Base-by-base conservation (phyloP, 2,329 filamentous ascomycete genomes). In the Tolypocladium sp. region DNA sequence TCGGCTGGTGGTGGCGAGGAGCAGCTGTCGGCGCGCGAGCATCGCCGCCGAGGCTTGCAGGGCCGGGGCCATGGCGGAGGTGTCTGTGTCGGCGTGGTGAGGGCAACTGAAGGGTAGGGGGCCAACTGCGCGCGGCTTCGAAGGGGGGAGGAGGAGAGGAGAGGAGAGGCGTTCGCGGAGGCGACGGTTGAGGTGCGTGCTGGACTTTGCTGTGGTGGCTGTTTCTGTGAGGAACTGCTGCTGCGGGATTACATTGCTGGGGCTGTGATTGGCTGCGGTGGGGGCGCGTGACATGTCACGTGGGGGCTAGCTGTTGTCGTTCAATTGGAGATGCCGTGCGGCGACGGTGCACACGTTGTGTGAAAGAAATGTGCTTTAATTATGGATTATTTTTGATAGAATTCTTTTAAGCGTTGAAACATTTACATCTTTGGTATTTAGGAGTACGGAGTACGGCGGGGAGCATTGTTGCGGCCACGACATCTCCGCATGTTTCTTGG, bases 171-270 rank as follows among this genome's bases (percentile, higher is more conserved):
- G 49, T 5, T 55, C 25, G 49, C 30, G 51, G 27, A 27, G 46
- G n/a, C n/a, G 57, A 56, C 25, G 40, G 9, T 46, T n/a, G 53
- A 55, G 35, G 35, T 55, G 27, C 40, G 35, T 55, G 9, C 20
- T 44, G 27, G 55, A 30, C 30, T 44, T 53, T 53, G 53, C 25
- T 55, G 33, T 49, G 57, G 41, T 56, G 58, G 42, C 44, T 51
- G 37, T 60, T 57, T 40, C 27, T n/a, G 44, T 27, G 42, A 54
- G 53, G 46, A 42, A 33, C 65, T 67, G 64, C 59, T 64, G 61
- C 66, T 63, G 69, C 70, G 67, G 68, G 74, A 76, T 76, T 75
- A 76, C 74, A 76, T 70, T 71, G 66, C 65, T 68, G 30, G 68
- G 63, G 61, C 57, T 55, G 52, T 76, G 71, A 76, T 76, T 76